These are phyloP conservation scores for Oryza meridionalis DNA, from an alignment of 176 grass and related monocot species.

Conservation along the genomic window DNA sequence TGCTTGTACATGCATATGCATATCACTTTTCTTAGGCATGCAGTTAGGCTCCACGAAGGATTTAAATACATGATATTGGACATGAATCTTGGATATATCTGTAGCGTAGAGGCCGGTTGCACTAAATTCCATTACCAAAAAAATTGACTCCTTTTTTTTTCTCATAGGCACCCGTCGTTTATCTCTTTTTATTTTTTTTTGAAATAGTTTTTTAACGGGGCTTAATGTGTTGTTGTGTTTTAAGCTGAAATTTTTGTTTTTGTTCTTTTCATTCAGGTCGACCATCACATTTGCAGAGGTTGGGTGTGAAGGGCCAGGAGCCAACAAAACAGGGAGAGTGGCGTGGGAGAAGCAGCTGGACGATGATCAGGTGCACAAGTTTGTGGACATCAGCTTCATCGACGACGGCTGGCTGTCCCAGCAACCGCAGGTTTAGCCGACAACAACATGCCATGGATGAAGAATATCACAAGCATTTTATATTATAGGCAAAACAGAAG, in stretches of 20 bases:
- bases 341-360: constrained; percentile 53
- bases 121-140: not conserved
- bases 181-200: too few species aligned
- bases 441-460: not conserved
- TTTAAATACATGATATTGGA: too few species aligned
- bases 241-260: not conserved
- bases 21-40: too few species aligned
- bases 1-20: too few species aligned
- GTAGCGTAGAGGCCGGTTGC: too few species aligned
- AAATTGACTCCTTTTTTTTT: not conserved
- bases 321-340: constrained; percentile 23
- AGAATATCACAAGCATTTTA: not conserved
- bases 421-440: constrained; percentile 14
- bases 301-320: constrained; percentile 43
- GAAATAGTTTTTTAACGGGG: too few species aligned
- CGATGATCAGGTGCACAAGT: constrained; percentile 31
- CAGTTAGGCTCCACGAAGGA: too few species aligned
- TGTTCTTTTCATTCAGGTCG: constrained; percentile 28
- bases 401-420: constrained; percentile 54
- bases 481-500: not conserved
- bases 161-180: not conserved
- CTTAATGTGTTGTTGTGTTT: too few species aligned
- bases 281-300: constrained; percentile 47
- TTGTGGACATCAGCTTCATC: constrained; percentile 47
- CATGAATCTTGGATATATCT: too few species aligned